phyloP scores from a whole-genome alignment of 116 monocot genomes.

The Iris pallida region DNA sequence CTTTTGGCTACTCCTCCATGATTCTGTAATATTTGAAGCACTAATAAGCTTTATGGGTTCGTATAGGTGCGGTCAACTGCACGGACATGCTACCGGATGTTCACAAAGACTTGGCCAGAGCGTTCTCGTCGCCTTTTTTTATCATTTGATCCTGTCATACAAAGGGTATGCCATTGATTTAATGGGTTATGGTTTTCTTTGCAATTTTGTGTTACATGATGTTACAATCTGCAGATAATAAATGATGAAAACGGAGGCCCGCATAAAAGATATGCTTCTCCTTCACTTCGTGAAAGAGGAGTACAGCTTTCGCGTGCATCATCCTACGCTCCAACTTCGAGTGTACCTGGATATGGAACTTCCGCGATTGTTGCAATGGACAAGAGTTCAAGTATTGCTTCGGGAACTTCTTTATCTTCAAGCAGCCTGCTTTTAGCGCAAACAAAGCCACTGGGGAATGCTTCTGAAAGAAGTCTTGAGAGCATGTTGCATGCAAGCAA shows the following conservation, averaged over 20 bases:
- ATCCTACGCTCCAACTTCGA: conserved; percentile 34
- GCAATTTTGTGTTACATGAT: neutral
- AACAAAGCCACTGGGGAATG: conserved; percentile 43
- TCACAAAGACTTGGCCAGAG: conserved; percentile 97
- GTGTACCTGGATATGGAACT: conserved; percentile 73
- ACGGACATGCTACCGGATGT: conserved; percentile 87
- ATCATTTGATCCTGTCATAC: conserved; percentile 92
- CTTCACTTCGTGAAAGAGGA: conserved; percentile 78
- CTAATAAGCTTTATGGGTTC: neutral
- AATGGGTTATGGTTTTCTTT: neutral
- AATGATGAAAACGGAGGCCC: conserved; percentile 95
- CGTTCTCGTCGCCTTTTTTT: conserved; percentile 76
- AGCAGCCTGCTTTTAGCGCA: conserved; percentile 42
- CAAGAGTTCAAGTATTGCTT: conserved; percentile 51
- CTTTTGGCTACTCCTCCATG: too few species aligned
- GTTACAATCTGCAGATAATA: conserved; percentile 44
- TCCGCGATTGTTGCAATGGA: conserved; percentile 97
- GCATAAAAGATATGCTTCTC: conserved; percentile 92
- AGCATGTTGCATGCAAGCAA: conserved; percentile 87
- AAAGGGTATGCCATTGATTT: conserved; percentile 57
- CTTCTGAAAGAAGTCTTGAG: conserved; percentile 82
- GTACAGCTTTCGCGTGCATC: conserved; percentile 38
- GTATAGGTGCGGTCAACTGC: conserved; percentile 84
- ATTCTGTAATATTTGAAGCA: too few species aligned
- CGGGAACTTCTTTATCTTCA: conserved; percentile 54